Percentiles rank a stretch among this genome's conserved stretches.
These are phyloP conservation scores for Colletotrichum paranaense DNA, from an alignment of 2,329 filamentous ascomycete genomes.

Conservation along the genomic window DNA sequence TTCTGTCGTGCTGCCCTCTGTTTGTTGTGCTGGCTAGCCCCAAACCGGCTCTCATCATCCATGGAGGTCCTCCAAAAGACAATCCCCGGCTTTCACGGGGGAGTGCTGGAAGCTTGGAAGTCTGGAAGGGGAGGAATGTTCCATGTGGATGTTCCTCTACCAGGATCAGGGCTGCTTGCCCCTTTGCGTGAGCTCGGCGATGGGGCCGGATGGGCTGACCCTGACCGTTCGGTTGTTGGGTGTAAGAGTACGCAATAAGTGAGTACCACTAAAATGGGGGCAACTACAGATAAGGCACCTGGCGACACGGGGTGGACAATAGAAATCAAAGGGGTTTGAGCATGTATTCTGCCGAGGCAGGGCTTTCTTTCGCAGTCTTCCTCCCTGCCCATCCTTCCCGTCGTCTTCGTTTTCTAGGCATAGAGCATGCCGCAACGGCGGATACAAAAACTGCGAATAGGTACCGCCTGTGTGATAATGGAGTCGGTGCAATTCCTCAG, in stretches of 20 bases:
- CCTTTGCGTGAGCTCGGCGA: conserved; percentile 27
- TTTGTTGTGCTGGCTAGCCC: conserved; percentile 24
- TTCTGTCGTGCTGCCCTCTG: background rate
- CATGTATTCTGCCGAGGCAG: background rate
- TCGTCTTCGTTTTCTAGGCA: background rate
- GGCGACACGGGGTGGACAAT: conserved; percentile 7
- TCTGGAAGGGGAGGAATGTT: conserved; percentile 34
- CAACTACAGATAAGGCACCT: background rate
- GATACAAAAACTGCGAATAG: background rate
- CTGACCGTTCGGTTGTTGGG: conserved; percentile 25
- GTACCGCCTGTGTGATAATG: background rate
- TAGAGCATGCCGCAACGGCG: background rate
- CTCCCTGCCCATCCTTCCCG: background rate
- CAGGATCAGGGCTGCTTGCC: conserved; percentile 19
- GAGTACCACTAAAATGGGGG: background rate
- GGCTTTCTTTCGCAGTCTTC: too few relatives aligned
- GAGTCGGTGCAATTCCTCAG: background rate
- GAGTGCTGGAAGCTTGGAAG: conserved; percentile 9
- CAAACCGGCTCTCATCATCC: conserved; percentile 17
- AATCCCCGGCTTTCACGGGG: conserved; percentile 30
- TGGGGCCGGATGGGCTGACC: conserved; percentile 21
- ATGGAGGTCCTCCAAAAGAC: conserved; percentile 4
- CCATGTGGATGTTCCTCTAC: conserved; percentile 24
- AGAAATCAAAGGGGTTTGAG: background rate
- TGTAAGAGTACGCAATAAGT: background rate